phyloP scores from a whole-genome alignment of 2,329 filamentous ascomycete genomes.

The Paraphaeosphaeria minitans region DNA sequence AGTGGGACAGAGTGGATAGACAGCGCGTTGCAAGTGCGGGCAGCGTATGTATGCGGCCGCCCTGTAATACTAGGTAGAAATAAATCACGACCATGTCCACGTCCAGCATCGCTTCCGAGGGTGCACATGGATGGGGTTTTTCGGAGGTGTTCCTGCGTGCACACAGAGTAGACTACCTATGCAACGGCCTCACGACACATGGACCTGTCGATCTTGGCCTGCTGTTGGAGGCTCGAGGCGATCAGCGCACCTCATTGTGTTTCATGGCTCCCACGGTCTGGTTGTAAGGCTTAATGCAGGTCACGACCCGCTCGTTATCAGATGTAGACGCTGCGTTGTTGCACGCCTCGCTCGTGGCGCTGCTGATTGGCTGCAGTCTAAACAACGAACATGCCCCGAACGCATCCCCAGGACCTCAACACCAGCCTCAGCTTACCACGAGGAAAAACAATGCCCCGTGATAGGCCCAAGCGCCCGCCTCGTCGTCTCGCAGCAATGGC shows the following conservation, averaged over 20 bases:
- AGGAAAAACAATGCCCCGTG: constrained; percentile 29
- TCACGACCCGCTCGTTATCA: constrained; percentile 21
- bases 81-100: constrained; percentile 22
- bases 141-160: not conserved
- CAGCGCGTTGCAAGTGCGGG: constrained; percentile 29
- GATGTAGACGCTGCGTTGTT: constrained; percentile 34
- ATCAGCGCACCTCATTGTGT: not conserved
- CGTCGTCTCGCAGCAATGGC: constrained; percentile 15
- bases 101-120: constrained; percentile 14
- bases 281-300: constrained; percentile 14
- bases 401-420: constrained; percentile 37
- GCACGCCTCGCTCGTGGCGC: constrained; percentile 30
- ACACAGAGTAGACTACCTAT: constrained; percentile 3
- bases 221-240: constrained; percentile 6
- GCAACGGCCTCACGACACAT: constrained; percentile 2
- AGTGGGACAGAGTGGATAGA: constrained; percentile 21
- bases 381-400: constrained; percentile 28
- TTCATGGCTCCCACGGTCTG: constrained; percentile 6
- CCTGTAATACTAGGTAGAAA: constrained; percentile 44
- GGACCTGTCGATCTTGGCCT: constrained; percentile 22
- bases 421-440: constrained; percentile 39
- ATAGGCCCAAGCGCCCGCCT: constrained; percentile 33
- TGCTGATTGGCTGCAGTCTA: constrained; percentile 35
- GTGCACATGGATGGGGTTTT: not conserved
- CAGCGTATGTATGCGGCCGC: constrained; percentile 17